Base-by-base conservation (phyloP, 495 filamentous ascomycete species). In the Aspergillus ostianus region DNA sequence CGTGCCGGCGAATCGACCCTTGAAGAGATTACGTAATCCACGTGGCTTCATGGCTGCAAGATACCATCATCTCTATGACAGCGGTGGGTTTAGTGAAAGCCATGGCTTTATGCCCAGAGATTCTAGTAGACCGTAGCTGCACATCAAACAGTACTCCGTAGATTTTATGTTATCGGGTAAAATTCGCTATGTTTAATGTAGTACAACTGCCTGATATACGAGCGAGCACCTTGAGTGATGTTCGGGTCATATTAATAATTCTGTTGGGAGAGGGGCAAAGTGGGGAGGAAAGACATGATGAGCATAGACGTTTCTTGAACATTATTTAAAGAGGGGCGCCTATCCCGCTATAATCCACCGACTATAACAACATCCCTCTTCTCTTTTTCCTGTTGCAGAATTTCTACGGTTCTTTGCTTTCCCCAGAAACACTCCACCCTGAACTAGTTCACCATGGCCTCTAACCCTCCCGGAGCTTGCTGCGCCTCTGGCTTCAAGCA, bases 401-500 rank as follows among this genome's bases (percentile, higher is more conserved):
- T 19, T 19, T n/a, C 45, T 48, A n/a, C 5, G 15, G 29, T 51
- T 21, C 32, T 49, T 49, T 47, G 17, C 21, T 27, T 51, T 49
- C n/a, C 15, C 49, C 19, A 23, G 46, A 48, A 29, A n/a, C 26
- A n/a, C 41, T 41, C 27, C 19, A 41, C n/a, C n/a, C n/a, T n/a
- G n/a, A n/a, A n/a, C n/a, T 18, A 58, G 3, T 56, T 60, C 66
- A 77, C 56, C 47, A 87, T 87, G 84, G 80, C 84, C 20, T 85
- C 84, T 21, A 76, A 85, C 66, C 76, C 81, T 27, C 84, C 84
- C 36, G 77, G 70, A 60, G 67, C 74, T 54, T 87, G 84, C 76
- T 87, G 84, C 63, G 78, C 78, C 61, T 65, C 79, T 64, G 84
- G 83, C 67, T 77, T 80, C 73, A 78, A 72, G 68, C 77, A 80